These are phyloP conservation scores for Biscogniauxia sp. DNA, from an alignment of 2,329 filamentous ascomycete species.

Conservation along the genomic window DNA sequence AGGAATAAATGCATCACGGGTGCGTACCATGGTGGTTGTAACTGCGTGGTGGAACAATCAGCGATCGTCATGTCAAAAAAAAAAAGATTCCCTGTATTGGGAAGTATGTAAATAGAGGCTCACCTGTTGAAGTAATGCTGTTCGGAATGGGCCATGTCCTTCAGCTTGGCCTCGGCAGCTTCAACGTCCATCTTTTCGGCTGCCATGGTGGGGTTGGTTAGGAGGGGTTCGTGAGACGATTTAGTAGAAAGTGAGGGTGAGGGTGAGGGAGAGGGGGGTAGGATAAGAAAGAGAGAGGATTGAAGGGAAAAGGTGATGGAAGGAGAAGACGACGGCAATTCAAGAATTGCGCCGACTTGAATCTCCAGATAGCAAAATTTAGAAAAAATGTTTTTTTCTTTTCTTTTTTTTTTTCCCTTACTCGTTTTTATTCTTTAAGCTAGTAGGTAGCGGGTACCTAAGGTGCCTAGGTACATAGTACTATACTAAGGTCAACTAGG, in stretches of 20 bases:
- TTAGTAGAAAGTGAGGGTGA: not conserved
- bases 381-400: constrained; percentile 9
- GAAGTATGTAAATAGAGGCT: constrained; percentile 28
- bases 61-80: not conserved
- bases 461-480: no score
- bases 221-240: constrained; percentile 1
- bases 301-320: constrained; percentile 12
- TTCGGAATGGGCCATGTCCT: constrained; percentile 85
- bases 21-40: constrained; percentile 94
- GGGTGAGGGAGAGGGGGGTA: constrained; percentile 10
- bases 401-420: not conserved
- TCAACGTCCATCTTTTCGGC: constrained; percentile 56
- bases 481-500: no score
- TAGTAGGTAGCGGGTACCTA: no score
- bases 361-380: constrained; percentile 7
- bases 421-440: constrained; percentile 5
- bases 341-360: not conserved
- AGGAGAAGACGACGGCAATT: constrained; percentile 12
- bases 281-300: constrained; percentile 15
- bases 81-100: constrained; percentile 23
- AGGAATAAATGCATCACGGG: constrained; percentile 26
- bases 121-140: constrained; percentile 99
- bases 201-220: constrained; percentile 24
- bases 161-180: constrained; percentile 61
- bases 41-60: constrained; percentile 46